These are phyloP conservation scores for Cystobasidium sp. DNA, from an alignment of 1,284 basidiomycete genomes.

Conservation along the genomic window DNA sequence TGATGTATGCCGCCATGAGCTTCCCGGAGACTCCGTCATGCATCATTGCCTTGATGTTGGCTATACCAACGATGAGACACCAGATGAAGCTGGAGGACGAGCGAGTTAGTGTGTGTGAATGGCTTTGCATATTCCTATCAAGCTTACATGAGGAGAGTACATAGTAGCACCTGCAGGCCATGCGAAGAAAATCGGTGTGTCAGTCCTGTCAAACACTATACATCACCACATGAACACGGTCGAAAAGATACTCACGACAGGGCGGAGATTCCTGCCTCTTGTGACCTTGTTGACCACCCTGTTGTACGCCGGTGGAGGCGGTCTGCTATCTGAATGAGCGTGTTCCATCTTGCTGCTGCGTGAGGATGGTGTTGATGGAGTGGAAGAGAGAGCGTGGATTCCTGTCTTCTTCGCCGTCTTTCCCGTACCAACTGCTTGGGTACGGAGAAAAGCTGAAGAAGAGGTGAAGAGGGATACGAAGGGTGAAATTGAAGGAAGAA, in stretches of 20 bases:
- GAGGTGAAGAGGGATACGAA: constrained; percentile 10
- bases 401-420: not conserved
- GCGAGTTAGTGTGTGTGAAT: not conserved
- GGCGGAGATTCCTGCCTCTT: constrained; percentile 16
- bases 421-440: not conserved
- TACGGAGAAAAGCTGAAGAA: not conserved
- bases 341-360: not conserved
- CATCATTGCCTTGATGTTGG: constrained; percentile 5
- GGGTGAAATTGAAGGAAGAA: constrained; percentile 16
- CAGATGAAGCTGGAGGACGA: constrained; percentile 31
- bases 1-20: constrained; percentile 29
- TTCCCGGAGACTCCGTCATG: constrained; percentile 20
- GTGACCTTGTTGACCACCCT: constrained; percentile 26
- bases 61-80: constrained; percentile 20
- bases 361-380: not conserved
- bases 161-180: constrained; percentile 15
- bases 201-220: not conserved
- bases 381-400: not conserved
- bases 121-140: not conserved
- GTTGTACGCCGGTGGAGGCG: constrained; percentile 25
- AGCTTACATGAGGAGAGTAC: constrained; percentile 3
- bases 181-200: not conserved
- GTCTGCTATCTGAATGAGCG: constrained; percentile 4
- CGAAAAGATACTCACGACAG: not conserved
- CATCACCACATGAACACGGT: too few species aligned